These are phyloP conservation scores for Ophiosphaerella korrae DNA, from an alignment of 2,329 filamentous ascomycete species.

Conservation along the genomic window DNA sequence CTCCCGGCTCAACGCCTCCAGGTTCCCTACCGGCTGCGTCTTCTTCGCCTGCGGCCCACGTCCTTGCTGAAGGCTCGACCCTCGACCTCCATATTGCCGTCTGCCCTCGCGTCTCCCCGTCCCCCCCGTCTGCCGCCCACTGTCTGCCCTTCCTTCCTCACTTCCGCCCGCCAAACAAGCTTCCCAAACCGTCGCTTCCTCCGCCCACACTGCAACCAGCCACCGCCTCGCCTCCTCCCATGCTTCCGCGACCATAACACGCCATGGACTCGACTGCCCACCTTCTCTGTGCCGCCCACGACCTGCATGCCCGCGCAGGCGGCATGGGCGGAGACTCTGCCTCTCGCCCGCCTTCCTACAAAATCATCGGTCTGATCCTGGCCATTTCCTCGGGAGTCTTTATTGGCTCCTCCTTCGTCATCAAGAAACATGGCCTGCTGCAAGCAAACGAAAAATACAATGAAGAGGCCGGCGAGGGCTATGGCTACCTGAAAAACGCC, in stretches of 20 bases:
- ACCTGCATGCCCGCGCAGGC: constrained; percentile 54
- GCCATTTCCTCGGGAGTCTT: constrained; percentile 88
- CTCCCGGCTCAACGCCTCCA: constrained; percentile 16
- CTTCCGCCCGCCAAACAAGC: constrained; percentile 24
- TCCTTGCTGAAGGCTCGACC: background rate
- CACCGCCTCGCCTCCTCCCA: constrained; percentile 6
- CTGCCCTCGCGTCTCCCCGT: no score
- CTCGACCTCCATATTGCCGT: background rate
- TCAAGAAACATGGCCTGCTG: constrained; percentile 91
- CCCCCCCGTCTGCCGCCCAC: background rate
- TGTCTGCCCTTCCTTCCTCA: constrained; percentile 10
- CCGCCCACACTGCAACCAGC: constrained; percentile 11
- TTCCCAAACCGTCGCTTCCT: constrained; percentile 22
- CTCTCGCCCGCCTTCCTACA: constrained; percentile 67
- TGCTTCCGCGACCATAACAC: constrained; percentile 18
- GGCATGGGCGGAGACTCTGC: constrained; percentile 33
- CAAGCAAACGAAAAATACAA: constrained; percentile 96
- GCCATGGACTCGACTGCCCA: constrained; percentile 52
- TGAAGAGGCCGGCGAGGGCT: constrained; percentile 92
- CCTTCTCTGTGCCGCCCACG: constrained; percentile 48
- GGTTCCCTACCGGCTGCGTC: constrained; percentile 16
- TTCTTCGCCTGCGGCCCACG: constrained; percentile 4
- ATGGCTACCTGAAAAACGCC: constrained; percentile 92
- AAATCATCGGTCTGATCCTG: constrained; percentile 82
- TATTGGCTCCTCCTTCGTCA: constrained; percentile 91